Conservation (phyloP, 78 protist genomes). For the Dictyostelium brefeldianum region DNA sequence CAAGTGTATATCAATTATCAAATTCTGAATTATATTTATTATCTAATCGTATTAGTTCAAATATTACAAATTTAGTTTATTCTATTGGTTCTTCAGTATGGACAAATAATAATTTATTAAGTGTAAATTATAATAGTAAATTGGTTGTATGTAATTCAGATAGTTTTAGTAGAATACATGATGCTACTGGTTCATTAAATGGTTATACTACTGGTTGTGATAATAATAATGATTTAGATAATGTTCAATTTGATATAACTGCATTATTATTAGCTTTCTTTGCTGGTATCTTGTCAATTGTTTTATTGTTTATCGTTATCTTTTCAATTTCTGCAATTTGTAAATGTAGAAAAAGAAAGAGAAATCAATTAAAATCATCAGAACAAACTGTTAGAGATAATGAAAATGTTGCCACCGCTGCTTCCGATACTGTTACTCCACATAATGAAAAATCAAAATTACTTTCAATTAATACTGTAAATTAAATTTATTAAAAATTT, state of each 20-base stretch:
- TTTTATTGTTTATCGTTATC: background rate
- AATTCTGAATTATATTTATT: background rate
- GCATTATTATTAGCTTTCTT: background rate
- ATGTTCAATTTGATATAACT: background rate
- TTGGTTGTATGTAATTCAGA: background rate
- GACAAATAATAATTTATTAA: background rate
- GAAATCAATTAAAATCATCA: too few species aligned
- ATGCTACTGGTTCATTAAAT: background rate
- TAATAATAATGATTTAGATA: too few species aligned
- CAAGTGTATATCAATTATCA: background rate
- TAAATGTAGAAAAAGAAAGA: background rate
- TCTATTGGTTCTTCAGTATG: background rate
- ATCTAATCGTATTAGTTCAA: background rate
- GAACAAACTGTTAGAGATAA: too few species aligned
- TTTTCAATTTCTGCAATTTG: background rate
- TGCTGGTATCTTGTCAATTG: background rate
- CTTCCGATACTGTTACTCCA: too few species aligned
- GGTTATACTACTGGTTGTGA: background rate
- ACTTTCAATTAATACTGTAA: too few species aligned
- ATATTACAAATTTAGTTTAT: background rate
- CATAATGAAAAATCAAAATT: too few species aligned
- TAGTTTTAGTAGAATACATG: too few species aligned
- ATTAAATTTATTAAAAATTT: too few species aligned
- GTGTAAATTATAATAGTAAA: background rate
- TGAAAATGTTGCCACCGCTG: too few species aligned